Conservation (phyloP, 1,284 basidiomycete genomes). For the Irpex lacteus region DNA sequence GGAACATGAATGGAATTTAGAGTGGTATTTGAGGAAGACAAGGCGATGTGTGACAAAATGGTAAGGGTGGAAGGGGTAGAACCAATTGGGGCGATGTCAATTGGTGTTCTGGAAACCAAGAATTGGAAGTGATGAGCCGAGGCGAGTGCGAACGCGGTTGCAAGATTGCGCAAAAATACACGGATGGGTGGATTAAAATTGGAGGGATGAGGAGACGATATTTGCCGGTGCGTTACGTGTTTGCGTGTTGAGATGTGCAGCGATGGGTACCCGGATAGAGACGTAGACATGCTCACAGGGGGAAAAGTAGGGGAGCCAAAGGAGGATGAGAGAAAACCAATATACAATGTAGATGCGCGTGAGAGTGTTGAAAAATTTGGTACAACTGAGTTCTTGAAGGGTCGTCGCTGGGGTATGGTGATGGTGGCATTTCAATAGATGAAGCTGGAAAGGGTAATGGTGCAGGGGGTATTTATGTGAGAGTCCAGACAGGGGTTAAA, state of each 20-base stretch:
- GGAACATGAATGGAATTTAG: too few relatives aligned
- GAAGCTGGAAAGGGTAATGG: background rate
- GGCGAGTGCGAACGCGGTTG: background rate
- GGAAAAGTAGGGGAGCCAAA: background rate
- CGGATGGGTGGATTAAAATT: background rate
- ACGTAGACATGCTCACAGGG: background rate
- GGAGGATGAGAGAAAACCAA: background rate
- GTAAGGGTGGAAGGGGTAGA: too few relatives aligned
- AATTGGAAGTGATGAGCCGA: background rate
- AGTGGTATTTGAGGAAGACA: too few relatives aligned
- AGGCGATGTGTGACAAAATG: too few relatives aligned
- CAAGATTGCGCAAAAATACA: background rate
- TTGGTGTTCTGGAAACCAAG: too few relatives aligned
- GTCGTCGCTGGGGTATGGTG: background rate
- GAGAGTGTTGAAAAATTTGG: background rate
- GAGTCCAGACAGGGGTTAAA: background rate
- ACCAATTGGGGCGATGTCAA: too few relatives aligned
- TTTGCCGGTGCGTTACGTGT: too few relatives aligned
- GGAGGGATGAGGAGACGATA: background rate
- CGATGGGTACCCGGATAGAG: background rate
- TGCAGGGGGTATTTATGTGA: background rate
- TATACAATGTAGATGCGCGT: background rate
- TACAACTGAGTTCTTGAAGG: background rate
- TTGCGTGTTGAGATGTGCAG: too few relatives aligned
- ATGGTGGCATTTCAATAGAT: background rate